These are phyloP conservation scores for Penstemon newberryi DNA, from an alignment of 257 asterid genomes.

Conservation along the genomic window DNA sequence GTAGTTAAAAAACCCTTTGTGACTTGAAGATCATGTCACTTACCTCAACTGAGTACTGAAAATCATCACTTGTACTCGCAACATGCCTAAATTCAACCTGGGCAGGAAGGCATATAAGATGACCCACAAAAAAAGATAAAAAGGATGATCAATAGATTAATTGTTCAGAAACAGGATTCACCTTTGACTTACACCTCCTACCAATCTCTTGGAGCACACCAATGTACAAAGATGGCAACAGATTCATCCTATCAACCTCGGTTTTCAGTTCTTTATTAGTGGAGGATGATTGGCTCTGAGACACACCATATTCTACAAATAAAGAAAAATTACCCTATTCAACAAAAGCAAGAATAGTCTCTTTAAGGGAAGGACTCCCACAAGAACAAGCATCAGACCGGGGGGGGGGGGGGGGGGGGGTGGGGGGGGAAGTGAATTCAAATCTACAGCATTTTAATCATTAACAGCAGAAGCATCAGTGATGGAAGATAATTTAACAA, in stretches of 20 bases:
- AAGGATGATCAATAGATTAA: not conserved
- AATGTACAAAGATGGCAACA: constrained; percentile 57
- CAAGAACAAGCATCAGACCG: not conserved
- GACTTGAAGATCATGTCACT: constrained; percentile 29
- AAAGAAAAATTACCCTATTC: constrained; percentile 1
- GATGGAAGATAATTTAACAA: not conserved
- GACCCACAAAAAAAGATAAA: constrained; percentile 1
- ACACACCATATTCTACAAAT: constrained; percentile 44
- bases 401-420: not conserved
- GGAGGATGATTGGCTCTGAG: constrained; percentile 41
- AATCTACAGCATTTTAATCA: not conserved
- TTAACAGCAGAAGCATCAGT: not conserved
- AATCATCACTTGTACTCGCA: constrained; percentile 60
- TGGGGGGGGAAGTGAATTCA: not conserved
- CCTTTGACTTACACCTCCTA: constrained; percentile 85
- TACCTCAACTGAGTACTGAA: constrained; percentile 90
- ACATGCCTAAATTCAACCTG: constrained; percentile 91
- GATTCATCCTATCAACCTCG: constrained; percentile 57
- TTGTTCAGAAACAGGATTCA: constrained; percentile 26
- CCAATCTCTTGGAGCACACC: constrained; percentile 91
- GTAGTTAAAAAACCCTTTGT: not conserved
- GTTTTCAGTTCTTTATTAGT: constrained; percentile 48
- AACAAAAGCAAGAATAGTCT: not conserved
- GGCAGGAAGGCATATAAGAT: constrained; percentile 25
- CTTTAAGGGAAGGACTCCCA: not conserved